phyloP scores from a whole-genome alignment of 2,329 filamentous ascomycete species.

The Fusarium longipes region DNA sequence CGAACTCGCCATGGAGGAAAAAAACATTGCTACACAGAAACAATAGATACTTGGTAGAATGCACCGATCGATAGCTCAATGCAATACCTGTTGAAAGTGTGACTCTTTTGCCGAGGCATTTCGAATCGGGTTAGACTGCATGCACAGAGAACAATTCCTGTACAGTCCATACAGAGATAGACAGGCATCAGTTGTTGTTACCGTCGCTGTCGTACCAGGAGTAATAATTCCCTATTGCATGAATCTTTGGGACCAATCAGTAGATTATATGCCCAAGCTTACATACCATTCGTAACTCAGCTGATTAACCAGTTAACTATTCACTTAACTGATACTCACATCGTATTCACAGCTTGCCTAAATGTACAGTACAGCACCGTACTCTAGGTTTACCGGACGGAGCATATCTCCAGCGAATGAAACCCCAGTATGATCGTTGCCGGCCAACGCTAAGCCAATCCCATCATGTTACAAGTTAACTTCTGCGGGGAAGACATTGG shows the following conservation, averaged over 20 bases:
- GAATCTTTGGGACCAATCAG: no score
- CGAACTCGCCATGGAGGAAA: constrained; percentile 30
- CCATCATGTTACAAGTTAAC: neutral
- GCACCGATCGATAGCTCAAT: neutral
- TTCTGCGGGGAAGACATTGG: constrained; percentile 33
- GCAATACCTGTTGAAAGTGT: no score
- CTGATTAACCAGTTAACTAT: neutral
- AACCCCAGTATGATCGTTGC: neutral
- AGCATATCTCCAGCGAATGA: neutral
- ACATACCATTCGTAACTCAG: neutral
- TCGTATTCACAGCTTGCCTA: neutral
- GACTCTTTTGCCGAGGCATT: neutral
- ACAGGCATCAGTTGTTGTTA: no score
- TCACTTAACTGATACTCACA: neutral
- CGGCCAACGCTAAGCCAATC: constrained; percentile 22
- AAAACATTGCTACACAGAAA: constrained; percentile 9
- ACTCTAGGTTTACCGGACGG: neutral
- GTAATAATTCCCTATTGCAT: neutral
- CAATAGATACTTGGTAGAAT: neutral
- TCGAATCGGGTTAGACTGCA: neutral
- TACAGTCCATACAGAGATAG: no score
- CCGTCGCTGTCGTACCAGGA: no score
- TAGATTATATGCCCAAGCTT: neutral
- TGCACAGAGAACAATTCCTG: no score
- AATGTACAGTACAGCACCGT: neutral